phyloP scores from a whole-genome alignment of 1,284 basidiomycete species.

The Fomitopsis betulina region DNA sequence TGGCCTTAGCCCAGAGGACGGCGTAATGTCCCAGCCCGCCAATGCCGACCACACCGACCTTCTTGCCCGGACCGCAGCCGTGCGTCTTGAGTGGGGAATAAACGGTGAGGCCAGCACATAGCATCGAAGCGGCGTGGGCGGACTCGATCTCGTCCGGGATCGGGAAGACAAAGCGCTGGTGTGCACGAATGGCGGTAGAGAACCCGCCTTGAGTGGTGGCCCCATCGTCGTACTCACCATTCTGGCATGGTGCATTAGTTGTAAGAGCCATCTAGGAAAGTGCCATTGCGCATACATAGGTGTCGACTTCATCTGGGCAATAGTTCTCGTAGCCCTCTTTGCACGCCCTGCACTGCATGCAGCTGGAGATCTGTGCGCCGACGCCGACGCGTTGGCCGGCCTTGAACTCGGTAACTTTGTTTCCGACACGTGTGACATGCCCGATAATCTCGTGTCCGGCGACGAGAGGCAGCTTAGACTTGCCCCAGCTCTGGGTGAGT shows the following conservation, averaged over 20 bases:
- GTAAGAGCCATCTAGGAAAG: not conserved
- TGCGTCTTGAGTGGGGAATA: slow-evolving; percentile 62
- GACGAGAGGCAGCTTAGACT: slow-evolving; percentile 34
- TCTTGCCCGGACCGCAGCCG: slow-evolving; percentile 59
- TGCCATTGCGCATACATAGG: slow-evolving; percentile 11
- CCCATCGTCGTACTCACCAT: slow-evolving; percentile 38
- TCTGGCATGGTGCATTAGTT: slow-evolving; percentile 4
- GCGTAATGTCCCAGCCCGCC: slow-evolving; percentile 45
- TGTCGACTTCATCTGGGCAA: slow-evolving; percentile 29
- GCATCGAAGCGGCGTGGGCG: slow-evolving; percentile 47
- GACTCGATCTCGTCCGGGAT: slow-evolving; percentile 58
- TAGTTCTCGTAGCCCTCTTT: slow-evolving; percentile 53
- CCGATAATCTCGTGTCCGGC: slow-evolving; percentile 62
- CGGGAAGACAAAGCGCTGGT: slow-evolving; percentile 66
- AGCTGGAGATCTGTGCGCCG: slow-evolving; percentile 54
- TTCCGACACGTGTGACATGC: slow-evolving; percentile 47
- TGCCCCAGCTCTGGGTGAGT: slow-evolving; percentile 45
- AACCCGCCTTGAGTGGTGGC: slow-evolving; percentile 58
- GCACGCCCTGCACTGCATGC: slow-evolving; percentile 50
- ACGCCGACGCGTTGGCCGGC: slow-evolving; percentile 63
- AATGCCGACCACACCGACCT: slow-evolving; percentile 64
- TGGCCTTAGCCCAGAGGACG: slow-evolving; percentile 21
- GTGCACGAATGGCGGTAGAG: slow-evolving; percentile 59
- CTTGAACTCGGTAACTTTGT: slow-evolving; percentile 52
- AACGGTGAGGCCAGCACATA: slow-evolving; percentile 65